Percentiles rank a stretch among this genome's conserved stretches.
Evolutionary conservation across 164 flowering plant species (phyloP).

Genomic region (Magnolia kwangsiensis): DNA sequence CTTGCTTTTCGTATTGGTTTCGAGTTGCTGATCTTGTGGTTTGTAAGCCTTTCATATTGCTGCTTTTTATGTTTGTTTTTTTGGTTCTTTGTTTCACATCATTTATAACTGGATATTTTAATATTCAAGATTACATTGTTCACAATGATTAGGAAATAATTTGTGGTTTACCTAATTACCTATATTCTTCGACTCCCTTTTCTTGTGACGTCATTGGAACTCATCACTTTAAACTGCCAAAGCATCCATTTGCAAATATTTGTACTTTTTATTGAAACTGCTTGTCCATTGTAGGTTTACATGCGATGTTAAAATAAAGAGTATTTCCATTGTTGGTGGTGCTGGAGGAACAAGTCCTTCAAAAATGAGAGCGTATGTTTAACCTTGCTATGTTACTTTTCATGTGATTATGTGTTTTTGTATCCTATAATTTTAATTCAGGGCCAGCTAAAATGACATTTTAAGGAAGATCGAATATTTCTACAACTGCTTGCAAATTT

Average conservation of each 20-base stretch:
- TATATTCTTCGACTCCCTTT: no score
- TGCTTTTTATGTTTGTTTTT: background rate
- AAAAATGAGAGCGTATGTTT: slow-evolving; percentile 91
- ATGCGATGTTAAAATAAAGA: slow-evolving; percentile 90
- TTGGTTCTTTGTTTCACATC: background rate
- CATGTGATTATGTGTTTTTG: background rate
- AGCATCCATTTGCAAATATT: background rate
- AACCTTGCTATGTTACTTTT: background rate
- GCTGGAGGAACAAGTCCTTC: slow-evolving; percentile 93
- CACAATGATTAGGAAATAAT: no score
- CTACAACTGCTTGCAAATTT: background rate
- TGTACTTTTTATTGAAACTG: background rate
- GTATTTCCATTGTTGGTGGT: slow-evolving; percentile 93
- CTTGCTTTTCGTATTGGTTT: no score
- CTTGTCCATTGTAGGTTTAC: slow-evolving; percentile 56
- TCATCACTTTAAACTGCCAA: slow-evolving; percentile 1
- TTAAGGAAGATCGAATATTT: background rate
- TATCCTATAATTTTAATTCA: background rate
- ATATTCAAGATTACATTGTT: no score
- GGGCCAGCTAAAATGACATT: background rate
- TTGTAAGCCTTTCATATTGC: background rate
- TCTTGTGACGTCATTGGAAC: background rate
- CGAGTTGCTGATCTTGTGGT: background rate
- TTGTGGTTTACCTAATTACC: no score
- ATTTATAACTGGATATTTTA: background rate